Evolutionary conservation across 495 filamentous ascomycete species (phyloP), one percentile per base, ranked within the genome.

Genomic region (Hypomontagnella submonticulosa): DNA sequence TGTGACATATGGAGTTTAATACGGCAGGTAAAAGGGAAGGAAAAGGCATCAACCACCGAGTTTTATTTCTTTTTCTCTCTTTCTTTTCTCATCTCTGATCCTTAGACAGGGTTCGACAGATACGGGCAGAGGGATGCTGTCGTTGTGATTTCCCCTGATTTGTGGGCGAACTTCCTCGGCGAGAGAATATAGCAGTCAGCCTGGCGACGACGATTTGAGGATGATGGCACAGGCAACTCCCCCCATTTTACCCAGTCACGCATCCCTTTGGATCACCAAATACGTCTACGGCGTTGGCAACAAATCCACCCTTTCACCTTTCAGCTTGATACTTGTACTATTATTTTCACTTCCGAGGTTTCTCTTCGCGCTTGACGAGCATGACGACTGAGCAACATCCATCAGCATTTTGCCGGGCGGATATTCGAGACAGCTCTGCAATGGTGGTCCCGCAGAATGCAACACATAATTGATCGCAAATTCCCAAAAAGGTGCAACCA

Each of bases 401-500:
- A 61, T 70, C 71, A 71, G 64, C 71, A 71, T 70, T 69, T 66
- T 67, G 71, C 69, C 71, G 66, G 68, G 71, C 71, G 68, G 66
- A 70, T 65, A 67, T 67, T 73, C 71, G 69, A 70, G 66, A 72
- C 71, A 74, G 71, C 63, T 72, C 71, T 71, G 69, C 71, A 56
- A 57, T 73, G 69, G 58, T 72, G 71, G 69, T 59, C 69, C 69
- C 42, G 71, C 71, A 74, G 66, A 72, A 70, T 74, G 69, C 71
- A 74, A 74, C 71, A 74, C 66, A 58, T 74, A 74, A 74, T 74
- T 74, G 71, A 74, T 74, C 69, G 71, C 71, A 73, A 73, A 74
- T 74, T 70, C 71, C 71, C 63, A 34, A 66, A 68, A 72, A 74
- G 69, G 71, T 72, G 69, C 69, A 74, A 56, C 71, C 61, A 67